Evolutionary conservation across 192 early-diverging fungal species (phyloP).

Genomic region (Linnemannia schmuckeri): DNA sequence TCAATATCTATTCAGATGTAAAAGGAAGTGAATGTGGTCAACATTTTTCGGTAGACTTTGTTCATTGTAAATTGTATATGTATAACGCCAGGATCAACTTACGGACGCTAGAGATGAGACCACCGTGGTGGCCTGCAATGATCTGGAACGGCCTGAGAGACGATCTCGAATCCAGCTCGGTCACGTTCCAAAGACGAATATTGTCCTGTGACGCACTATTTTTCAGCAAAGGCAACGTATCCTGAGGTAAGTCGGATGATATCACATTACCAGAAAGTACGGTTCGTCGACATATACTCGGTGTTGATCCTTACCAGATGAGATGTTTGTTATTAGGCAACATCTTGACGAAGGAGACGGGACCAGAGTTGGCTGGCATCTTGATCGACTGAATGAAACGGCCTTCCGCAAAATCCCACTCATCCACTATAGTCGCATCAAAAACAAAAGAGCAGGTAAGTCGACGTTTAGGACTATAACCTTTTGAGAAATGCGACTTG

Average conservation of each 20-base stretch:
- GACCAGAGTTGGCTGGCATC: constrained; percentile 91
- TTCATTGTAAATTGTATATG: too few relatives aligned
- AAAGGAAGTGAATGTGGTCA: not conserved
- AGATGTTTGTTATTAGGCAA: constrained; percentile 88
- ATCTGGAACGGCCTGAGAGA: constrained; percentile 80
- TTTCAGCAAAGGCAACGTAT: not conserved
- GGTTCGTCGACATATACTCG: too few relatives aligned
- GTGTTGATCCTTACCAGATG: constrained; percentile 72
- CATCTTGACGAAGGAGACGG: constrained; percentile 80
- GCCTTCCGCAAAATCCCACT: constrained; percentile 81
- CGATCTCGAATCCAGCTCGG: constrained; percentile 53
- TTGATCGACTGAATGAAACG: constrained; percentile 78
- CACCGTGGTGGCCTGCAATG: constrained; percentile 95
- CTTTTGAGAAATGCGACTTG: not conserved
- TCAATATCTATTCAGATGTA: constrained; percentile 73
- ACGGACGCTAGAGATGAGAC: constrained; percentile 81
- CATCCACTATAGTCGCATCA: constrained; percentile 75
- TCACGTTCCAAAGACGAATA: constrained; percentile 91
- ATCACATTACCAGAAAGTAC: not conserved
- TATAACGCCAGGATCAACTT: constrained; percentile 34
- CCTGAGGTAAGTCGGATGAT: not conserved
- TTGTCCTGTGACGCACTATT: constrained; percentile 91
- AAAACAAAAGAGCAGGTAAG: not conserved
- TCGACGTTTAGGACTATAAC: too few relatives aligned
- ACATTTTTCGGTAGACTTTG: not conserved